Base-by-base conservation (phyloP, 495 filamentous ascomycete genomes). In the Aspergillus biplanus region DNA sequence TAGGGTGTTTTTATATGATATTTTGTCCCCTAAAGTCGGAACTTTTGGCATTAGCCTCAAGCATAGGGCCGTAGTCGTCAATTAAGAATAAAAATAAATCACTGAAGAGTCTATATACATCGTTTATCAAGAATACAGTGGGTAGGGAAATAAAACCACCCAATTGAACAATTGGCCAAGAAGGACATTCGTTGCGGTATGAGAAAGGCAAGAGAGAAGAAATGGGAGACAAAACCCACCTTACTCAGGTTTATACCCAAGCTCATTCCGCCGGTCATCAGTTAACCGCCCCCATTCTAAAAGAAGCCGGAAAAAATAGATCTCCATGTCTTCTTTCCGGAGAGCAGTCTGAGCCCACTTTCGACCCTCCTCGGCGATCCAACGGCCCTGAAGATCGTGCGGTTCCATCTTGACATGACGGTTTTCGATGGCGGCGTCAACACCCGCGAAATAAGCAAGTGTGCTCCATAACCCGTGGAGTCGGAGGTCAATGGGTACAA, bases 311-410 rank as follows among this genome's bases (percentile, higher is more conserved):
- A 92, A 94, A 69, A 93, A 80, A 69, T 94, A 96, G 33, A 93
- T 83, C 73, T 92, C 87, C 87, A 90, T 92, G 70, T 96, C 92
- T 75, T 93, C 89, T 64, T 84, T 87, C 68, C 91, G 79, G 39
- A 95, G 62, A 8, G 87, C 90, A 62, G 79, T 83, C 3, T 74
- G 73, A 1, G 86, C 85, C 90, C 90, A 93, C 59, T 82, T 78
- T 39, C 79, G 75, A 4, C 90, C 90, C 65, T 86, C 71, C 53
- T 89, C 83, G 13, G 89, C 89, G 64, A 96, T 92, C 81, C 75
- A 78, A 62, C 82, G 73, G 13, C 83, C 84, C 21, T 84, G 82
- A 58, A 79, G 75, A 37, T 82, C 69, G 71, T 83, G 65, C 58
- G 73, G 46, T 15, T 71, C 64, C 72, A 75, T 33, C 62, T 39